Percentiles rank a stretch among this genome's conserved stretches.
These are phyloP conservation scores for Cicer arietinum DNA, from an alignment of 306 rosid species.

Conservation along the genomic window DNA sequence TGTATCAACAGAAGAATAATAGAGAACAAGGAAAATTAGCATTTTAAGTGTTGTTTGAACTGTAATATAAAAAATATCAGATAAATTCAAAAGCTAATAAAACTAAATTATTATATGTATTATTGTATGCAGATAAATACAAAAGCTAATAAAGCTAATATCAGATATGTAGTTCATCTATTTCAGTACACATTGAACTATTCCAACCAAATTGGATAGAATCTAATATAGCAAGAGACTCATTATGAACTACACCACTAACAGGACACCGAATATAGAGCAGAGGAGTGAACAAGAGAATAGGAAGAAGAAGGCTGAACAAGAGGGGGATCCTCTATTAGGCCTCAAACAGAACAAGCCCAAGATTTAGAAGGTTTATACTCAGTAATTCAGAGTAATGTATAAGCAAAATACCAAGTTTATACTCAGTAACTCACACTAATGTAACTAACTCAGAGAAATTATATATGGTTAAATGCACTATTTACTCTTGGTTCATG, in stretches of 20 bases:
- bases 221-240: conserved; percentile 18
- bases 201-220: conserved; percentile 20
- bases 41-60: not conserved
- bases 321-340: not conserved
- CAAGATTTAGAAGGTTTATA: not conserved
- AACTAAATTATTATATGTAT: not conserved
- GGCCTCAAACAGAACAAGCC: not conserved
- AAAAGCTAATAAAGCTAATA: not conserved
- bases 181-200: conserved; percentile 34
- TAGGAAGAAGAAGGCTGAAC: not conserved
- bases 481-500: not conserved
- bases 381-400: too few relatives aligned
- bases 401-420: too few relatives aligned
- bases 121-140: not conserved
- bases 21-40: conserved; percentile 6
- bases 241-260: not conserved
- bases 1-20: conserved; percentile 12
- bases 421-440: too few relatives aligned
- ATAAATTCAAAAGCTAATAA: not conserved
- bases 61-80: not conserved
- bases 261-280: conserved; percentile 6
- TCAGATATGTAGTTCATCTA: not conserved
- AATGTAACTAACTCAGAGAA: too few relatives aligned
- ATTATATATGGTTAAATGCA: too few relatives aligned
- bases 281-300: not conserved